These are phyloP conservation scores for Boletus speciosus DNA, from an alignment of 768 basidiomycete genomes.

Conservation along the genomic window DNA sequence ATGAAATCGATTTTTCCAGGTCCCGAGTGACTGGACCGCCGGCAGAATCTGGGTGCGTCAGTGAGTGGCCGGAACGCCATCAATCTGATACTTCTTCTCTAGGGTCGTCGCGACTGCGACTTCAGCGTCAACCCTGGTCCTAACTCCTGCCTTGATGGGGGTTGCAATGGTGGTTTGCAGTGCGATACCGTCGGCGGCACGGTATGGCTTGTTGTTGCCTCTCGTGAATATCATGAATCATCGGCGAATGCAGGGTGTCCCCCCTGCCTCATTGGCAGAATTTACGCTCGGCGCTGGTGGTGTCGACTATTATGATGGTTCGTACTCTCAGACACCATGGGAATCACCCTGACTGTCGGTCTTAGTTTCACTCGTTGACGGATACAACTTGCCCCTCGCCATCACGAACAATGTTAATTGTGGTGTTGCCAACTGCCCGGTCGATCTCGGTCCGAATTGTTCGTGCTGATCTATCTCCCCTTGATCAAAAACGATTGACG, in stretches of 20 bases:
- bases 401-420: conserved; percentile 58
- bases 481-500: not conserved
- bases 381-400: conserved; percentile 58
- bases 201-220: conserved; percentile 19
- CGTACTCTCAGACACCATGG: not conserved
- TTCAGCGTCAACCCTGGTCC: conserved; percentile 50
- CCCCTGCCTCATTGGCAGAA: conserved; percentile 67
- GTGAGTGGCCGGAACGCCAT: not conserved
- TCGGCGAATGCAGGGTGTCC: conserved; percentile 44
- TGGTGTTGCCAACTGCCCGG: conserved; percentile 51
- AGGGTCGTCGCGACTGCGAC: conserved; percentile 58
- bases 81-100: not conserved
- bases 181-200: conserved; percentile 54
- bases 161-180: conserved; percentile 64
- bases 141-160: conserved; percentile 60
- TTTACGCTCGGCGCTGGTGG: conserved; percentile 52
- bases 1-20: conserved; percentile 21
- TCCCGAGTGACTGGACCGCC: conserved; percentile 62
- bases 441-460: conserved; percentile 62
- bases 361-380: conserved; percentile 62
- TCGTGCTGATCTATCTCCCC: not conserved
- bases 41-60: conserved; percentile 58
- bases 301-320: conserved; percentile 61
- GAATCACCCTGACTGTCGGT: not conserved
- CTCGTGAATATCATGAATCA: not conserved